Conservation (phyloP, 352 stramenopile species). For the Pythium brachiatum region DNA sequence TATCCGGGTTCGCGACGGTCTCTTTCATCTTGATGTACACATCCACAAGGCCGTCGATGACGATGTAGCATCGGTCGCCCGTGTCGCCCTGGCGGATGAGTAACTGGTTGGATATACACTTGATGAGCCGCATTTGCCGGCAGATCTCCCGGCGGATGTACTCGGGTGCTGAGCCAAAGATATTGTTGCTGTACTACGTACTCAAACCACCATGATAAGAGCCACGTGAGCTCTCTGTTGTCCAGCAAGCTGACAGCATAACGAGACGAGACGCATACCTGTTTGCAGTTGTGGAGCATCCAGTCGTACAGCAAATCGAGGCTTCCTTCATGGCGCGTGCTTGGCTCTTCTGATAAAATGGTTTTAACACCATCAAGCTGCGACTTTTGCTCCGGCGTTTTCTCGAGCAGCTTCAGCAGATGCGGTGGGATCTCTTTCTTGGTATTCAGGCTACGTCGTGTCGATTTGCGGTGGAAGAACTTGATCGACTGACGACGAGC, state of each 20-base stretch:
- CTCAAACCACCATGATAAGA: background rate
- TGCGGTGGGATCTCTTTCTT: conserved; percentile 42
- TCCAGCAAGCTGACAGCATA: background rate
- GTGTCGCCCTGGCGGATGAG: conserved; percentile 73
- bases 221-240: background rate
- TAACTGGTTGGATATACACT: conserved; percentile 43
- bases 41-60: conserved; percentile 72
- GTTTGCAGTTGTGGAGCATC: conserved; percentile 81
- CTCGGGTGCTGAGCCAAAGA: conserved; percentile 69
- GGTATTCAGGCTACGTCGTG: conserved; percentile 3
- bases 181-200: conserved; percentile 71
- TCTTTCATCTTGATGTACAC: conserved; percentile 67
- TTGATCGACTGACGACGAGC: conserved; percentile 13
- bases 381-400: conserved; percentile 50
- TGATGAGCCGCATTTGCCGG: conserved; percentile 70
- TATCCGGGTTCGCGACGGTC: background rate
- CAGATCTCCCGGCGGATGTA: conserved; percentile 81
- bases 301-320: conserved; percentile 72
- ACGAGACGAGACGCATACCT: conserved; percentile 21
- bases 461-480: conserved; percentile 15
- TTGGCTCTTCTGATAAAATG: conserved; percentile 51
- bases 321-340: conserved; percentile 55
- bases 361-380: conserved; percentile 48
- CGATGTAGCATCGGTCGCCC: conserved; percentile 74
- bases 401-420: conserved; percentile 55